Evolutionary conservation across 257 asterid species (phyloP).

Genomic region (Nicotiana tabacum): DNA sequence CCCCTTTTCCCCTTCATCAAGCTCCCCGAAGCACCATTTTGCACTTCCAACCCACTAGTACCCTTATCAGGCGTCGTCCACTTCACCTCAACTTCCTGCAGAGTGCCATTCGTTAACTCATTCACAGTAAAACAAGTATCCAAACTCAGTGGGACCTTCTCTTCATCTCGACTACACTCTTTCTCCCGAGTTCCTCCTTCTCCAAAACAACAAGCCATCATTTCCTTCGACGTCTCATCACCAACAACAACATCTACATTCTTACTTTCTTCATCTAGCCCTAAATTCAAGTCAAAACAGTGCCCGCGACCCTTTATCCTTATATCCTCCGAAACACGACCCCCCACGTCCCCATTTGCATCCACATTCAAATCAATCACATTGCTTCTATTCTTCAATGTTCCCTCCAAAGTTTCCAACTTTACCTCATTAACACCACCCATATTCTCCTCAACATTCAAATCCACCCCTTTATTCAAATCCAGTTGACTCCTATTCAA

Average conservation of each 20-base stretch:
- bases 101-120: not conserved
- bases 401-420: conserved; percentile 8
- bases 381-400: conserved; percentile 21
- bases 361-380: conserved; percentile 73
- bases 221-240: conserved; percentile 20
- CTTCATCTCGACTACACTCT: conserved; percentile 9
- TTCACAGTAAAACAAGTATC: not conserved
- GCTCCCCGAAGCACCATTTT: conserved; percentile 29
- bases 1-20: conserved; percentile 42
- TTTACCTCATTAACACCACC: conserved; percentile 2
- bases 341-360: conserved; percentile 40
- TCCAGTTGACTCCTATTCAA: conserved; percentile 34
- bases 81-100: conserved; percentile 15
- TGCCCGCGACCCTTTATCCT: conserved; percentile 24
- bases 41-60: conserved; percentile 23
- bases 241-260: conserved; percentile 29
- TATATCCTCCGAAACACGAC: conserved; percentile 6
- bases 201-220: not conserved
- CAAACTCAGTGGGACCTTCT: not conserved
- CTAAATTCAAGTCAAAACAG: conserved; percentile 77
- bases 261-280: conserved; percentile 51
- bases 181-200: not conserved
- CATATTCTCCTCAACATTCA: conserved; percentile 30
- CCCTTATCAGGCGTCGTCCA: conserved; percentile 5
- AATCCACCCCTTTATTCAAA: conserved; percentile 42